phyloP scores from a whole-genome alignment of 371 early-diverging fungal genomes.

The Apophysomyces elegans region DNA sequence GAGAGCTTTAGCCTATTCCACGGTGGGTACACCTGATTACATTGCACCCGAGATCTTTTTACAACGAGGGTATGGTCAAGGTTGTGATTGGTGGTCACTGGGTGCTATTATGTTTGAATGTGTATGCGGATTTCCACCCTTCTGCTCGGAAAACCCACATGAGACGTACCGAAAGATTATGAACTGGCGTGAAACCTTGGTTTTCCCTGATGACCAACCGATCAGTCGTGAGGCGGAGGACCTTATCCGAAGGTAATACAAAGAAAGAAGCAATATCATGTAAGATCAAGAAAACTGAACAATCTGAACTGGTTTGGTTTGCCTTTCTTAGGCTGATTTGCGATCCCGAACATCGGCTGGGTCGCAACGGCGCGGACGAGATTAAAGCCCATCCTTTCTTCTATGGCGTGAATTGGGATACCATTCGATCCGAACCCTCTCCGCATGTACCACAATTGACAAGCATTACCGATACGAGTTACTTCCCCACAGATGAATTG shows the following conservation, averaged over 20 bases:
- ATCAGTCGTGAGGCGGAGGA: constrained; percentile 91
- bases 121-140: constrained; percentile 96
- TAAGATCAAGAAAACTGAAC: neutral
- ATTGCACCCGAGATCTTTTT: constrained; percentile 97
- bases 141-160: constrained; percentile 93
- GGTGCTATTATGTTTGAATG: constrained; percentile 99
- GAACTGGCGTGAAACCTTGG: constrained; percentile 89
- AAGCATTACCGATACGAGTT: constrained; percentile 96
- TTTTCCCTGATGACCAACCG: constrained; percentile 93
- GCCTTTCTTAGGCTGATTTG: constrained; percentile 72
- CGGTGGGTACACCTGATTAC: constrained; percentile 98
- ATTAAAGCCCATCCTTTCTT: constrained; percentile 97
- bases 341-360: constrained; percentile 82
- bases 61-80: constrained; percentile 94
- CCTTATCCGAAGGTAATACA: constrained; percentile 76
- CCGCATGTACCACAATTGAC: constrained; percentile 95
- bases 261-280: neutral
- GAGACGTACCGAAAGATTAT: constrained; percentile 98
- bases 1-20: constrained; percentile 87
- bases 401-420: constrained; percentile 92
- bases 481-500: constrained; percentile 96
- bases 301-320: neutral
- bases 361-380: constrained; percentile 80
- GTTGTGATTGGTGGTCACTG: constrained; percentile 99
- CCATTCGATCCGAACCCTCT: constrained; percentile 80